Base-by-base conservation (phyloP, 2,329 filamentous ascomycete species). In the Aspergillus pseudoglaucus region DNA sequence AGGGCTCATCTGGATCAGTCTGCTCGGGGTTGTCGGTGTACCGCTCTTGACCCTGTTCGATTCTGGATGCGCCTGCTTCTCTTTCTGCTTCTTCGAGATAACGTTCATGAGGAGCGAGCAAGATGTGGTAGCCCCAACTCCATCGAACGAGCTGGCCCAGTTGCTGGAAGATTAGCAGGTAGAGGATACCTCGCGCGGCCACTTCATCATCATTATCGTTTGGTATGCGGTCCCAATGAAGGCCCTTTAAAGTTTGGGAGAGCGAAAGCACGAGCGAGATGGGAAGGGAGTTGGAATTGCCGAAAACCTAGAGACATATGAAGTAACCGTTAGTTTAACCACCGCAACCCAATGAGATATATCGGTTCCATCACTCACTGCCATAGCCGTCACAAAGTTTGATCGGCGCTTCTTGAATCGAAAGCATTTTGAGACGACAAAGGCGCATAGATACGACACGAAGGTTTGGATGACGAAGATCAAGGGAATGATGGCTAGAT, bases 341-440 rank as follows among this genome's bases (percentile, higher is more conserved):
- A 37, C 18, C 17, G 10, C 18, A 8, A 39, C 14, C 33, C 33
- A 35, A 17, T 15, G 10, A 42, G 5, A 35, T 35, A 14, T 35
- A 35, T 17, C 33, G 6, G 15, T 6, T 17, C 33, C 6, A 17
- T 35, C 22, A 69, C 76, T 55, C 73, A 83, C 83, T 43, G 88
- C 90, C 93, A 98, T 98, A 46, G 93, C 93, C 27, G 89, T 87
- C 38, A 98, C 87, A 63, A 98, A 98, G 72, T 98, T 98, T 56
- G 85, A 81, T 38, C 90, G 87, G 53, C 91, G 83, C 67, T 87
- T 90, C 59, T 82, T 83, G 70, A 98, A 90, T 14, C 87, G 77
- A 66, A 90, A 95, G 43, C 82, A 73, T 68, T 81, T 85, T 15
- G 87, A 81, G 47, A 97, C 80, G 10, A 78, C 60, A 7, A 82